Base-by-base conservation (phyloP, 345 rosid species). In the Hirschfeldia incana region DNA sequence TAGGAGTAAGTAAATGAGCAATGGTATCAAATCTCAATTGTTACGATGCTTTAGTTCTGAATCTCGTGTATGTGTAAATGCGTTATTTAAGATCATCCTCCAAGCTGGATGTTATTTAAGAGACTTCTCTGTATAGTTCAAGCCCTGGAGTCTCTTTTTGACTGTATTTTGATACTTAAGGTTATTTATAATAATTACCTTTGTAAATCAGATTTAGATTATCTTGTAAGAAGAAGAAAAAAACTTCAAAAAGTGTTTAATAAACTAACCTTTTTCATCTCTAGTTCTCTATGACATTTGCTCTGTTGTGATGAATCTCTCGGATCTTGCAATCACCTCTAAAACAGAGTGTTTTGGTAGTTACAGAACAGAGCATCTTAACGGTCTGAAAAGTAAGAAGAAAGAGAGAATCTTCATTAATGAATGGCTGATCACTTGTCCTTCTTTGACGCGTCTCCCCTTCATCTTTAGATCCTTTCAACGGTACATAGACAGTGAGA, bases 241-340 rank as follows among this genome's bases (percentile, higher is more conserved):
- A 75, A 15, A 75, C 83, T 65, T 76, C 80, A 59, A 39, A 28
- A 33, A 15, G 1, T 80, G 80, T 80, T 70, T 76, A 71, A 80
- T 75, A 70, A 80, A 76, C 69, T 64, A 60, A 80, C 63, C 36
- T 70, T 70, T 80, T 46, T 12, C 53, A 46, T 39, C 51, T 44
- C 51, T 44, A 3, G n/a, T 44, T 44, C 51, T 44, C 51, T 44
- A 11, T 44, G 51, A 44, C 13, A 11, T 44, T 44, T 44, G 4
- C 51, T 44, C n/a, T 44, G 21, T 21, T n/a, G n/a, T n/a, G n/a
- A n/a, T n/a, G n/a, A n/a, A n/a, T n/a, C n/a, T n/a, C n/a, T n/a
- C 21, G 21, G 21, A 46, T 46, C 55, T 12, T 51, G 21, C 17
- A 21, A 51, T 21, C 21, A 51, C 57, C 57, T 49, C 17, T 49